Percentiles rank a stretch among this genome's conserved stretches.
Evolutionary conservation across 2,329 filamentous ascomycete species (phyloP).

Genomic region (Pseudopyricularia javanii): DNA sequence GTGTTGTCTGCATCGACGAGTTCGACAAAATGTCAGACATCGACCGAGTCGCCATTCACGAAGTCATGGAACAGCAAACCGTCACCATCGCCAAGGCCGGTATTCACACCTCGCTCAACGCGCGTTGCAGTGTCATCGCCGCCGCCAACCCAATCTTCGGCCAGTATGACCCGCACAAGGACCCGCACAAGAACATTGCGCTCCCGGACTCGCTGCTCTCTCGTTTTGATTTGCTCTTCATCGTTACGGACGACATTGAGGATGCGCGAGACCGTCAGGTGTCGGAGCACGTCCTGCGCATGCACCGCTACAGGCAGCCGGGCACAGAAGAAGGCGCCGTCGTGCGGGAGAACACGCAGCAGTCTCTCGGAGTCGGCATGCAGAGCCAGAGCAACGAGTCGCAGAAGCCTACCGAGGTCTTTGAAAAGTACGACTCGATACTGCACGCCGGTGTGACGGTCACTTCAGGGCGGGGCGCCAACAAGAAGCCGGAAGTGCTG

Average conservation of each 20-base stretch:
- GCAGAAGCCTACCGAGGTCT: constrained; percentile 75
- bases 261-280: constrained; percentile 82
- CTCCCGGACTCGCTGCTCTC: constrained; percentile 91
- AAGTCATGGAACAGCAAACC: constrained; percentile 99
- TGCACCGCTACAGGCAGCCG: constrained; percentile 89
- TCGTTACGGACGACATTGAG: constrained; percentile 97
- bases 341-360: constrained; percentile 74
- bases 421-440: constrained; percentile 94
- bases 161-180: constrained; percentile 97
- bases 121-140: constrained; percentile 89
- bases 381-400: constrained; percentile 57
- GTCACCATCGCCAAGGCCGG: constrained; percentile 98
- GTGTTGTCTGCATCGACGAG: constrained; percentile 97
- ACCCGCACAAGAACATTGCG: constrained; percentile 97
- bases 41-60: constrained; percentile 95
- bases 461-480: constrained; percentile 59
- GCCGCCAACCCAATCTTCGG: constrained; percentile 97
- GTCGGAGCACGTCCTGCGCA: constrained; percentile 91
- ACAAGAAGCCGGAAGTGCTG: constrained; percentile 73
- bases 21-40: constrained; percentile 99
- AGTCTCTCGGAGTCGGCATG: constrained; percentile 77
- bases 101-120: constrained; percentile 94
- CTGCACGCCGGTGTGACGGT: constrained; percentile 81
- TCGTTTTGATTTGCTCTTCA: constrained; percentile 95
- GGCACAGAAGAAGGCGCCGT: constrained; percentile 91